Base-by-base conservation (phyloP, 495 filamentous ascomycete species). In the Aspergillus asperescens region DNA sequence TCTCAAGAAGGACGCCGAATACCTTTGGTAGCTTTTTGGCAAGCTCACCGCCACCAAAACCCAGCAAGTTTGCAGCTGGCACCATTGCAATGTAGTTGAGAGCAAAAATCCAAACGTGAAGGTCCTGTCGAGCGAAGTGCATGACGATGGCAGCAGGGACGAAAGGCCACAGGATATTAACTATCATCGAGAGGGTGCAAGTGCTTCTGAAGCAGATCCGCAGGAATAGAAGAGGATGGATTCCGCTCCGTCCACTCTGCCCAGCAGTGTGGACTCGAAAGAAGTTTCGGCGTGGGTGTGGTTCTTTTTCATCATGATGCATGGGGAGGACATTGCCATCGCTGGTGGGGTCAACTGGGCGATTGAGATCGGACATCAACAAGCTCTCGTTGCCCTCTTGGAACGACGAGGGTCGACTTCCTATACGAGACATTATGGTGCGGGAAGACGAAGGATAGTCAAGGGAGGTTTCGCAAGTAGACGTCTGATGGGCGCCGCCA, bases 81-180 rank as follows among this genome's bases (percentile, higher is more conserved):
- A 96, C 79, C 85, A 97, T 96, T 44, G 84, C 85, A 29, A 89
- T 77, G 41, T 89, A 89, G 44, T 84, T 85, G 55, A 87, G 78
- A 31, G 80, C 67, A 68, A 89, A 90, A 15, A 88, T 75, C 71
- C 76, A 78, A 6, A 85, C 64, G 55, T 87, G 76, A 23, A 72
- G 68, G 13, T 89, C 77, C 0, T 78, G 77, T 20, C 77, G 76
- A 24, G 76, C 78, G 57, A 82, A 90, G 52, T 84, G 78, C 12
- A 88, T 60, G 5, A 69, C 78, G 46, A 90, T 77, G 4, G 86
- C 87, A 24, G 79, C 75, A 4, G 85, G 84, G 1, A 88, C 83
- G 56, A 86, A 77, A 1, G 87, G 87, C 87, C 86, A 88, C n/a
- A 90, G 76, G 7, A 87, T 50, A 56, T 88, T 87, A 31, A 84